Evolutionary conservation across 305 asterid species (phyloP).

Genomic region (Fraxinus nigra): DNA sequence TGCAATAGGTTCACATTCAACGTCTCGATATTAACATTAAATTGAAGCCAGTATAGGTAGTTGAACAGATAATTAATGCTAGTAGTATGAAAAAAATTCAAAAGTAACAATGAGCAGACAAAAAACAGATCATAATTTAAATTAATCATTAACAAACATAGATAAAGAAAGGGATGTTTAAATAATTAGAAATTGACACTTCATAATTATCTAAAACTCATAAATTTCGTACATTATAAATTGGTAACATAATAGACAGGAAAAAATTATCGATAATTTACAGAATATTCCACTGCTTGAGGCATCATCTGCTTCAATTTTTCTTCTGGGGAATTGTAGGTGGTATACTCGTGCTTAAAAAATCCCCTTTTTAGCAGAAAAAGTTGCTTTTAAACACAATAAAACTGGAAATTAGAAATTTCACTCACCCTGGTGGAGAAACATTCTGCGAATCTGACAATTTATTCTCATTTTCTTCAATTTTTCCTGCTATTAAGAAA

Average conservation of each 20-base stretch:
- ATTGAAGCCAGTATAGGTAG: neutral
- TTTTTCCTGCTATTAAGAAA: neutral
- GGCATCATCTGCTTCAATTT: neutral
- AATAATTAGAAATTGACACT: constrained; percentile 19
- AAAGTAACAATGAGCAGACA: neutral
- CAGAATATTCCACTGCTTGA: constrained; percentile 36
- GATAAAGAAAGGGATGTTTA: constrained; percentile 4
- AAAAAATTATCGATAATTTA: constrained; percentile 36
- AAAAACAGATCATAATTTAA: neutral
- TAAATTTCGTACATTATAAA: constrained; percentile 33
- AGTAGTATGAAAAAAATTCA: neutral
- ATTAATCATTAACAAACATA: neutral
- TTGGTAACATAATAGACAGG: constrained; percentile 11
- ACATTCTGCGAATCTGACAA: constrained; percentile 51
- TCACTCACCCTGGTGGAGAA: constrained; percentile 2
- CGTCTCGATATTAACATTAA: neutral
- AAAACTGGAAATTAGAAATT: neutral
- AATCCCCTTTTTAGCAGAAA: neutral
- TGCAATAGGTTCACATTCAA: neutral
- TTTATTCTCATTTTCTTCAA: constrained; percentile 27
- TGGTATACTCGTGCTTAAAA: neutral
- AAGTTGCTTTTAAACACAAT: neutral
- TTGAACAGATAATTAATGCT: neutral
- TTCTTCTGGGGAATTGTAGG: constrained; percentile 23
- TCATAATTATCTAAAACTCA: constrained; percentile 32